A percentile compares a stretch with the other conserved stretches of the same genome.
These are phyloP conservation scores for Brassica hybrid DNA, from an alignment of 441 rosid species.

Conservation along the genomic window DNA sequence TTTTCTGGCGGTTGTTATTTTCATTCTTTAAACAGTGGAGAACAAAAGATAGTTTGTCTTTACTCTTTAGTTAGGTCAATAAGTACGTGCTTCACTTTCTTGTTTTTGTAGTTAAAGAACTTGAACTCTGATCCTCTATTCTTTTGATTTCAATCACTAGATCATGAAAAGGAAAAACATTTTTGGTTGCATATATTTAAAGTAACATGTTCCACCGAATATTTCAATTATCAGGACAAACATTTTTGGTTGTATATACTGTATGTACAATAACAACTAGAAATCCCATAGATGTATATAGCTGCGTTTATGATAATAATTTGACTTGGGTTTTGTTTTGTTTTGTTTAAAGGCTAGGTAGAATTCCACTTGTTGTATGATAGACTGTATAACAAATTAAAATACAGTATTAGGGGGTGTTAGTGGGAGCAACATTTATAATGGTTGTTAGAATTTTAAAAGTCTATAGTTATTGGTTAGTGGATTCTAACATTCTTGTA, in stretches of 20 bases:
- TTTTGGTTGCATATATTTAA: not conserved
- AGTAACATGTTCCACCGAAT: not conserved
- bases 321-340: not conserved
- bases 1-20: conserved; percentile 2
- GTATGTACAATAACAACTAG: not conserved
- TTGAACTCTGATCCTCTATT: not conserved
- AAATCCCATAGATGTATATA: not conserved
- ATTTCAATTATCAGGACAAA: no score
- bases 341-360: not conserved
- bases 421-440: no score
- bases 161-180: not conserved
- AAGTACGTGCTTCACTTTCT: not conserved
- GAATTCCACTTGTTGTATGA: not conserved
- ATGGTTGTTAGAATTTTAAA: no score
- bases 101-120: not conserved
- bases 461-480: no score
- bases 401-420: no score
- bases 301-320: conserved; percentile 10
- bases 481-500: no score
- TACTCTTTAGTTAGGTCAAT: not conserved
- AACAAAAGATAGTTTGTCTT: conserved; percentile 6
- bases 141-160: not conserved
- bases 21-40: not conserved
- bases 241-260: not conserved
- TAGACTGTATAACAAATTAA: not conserved